These are phyloP conservation scores for Metarhizium anisopliae DNA, from an alignment of 2,329 filamentous ascomycete genomes.

Conservation along the genomic window DNA sequence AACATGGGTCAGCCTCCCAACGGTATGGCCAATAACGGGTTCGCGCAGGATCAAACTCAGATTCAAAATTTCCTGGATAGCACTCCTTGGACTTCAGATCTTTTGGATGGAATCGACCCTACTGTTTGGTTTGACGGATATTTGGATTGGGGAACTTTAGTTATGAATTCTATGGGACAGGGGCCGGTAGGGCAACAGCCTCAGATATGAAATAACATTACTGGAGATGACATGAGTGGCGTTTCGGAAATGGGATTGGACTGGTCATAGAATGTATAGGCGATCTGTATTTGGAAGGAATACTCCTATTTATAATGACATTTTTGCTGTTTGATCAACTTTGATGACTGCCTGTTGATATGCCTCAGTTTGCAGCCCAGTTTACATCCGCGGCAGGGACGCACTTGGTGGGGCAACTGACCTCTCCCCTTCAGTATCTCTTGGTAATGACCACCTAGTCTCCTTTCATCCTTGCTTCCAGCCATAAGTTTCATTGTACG, in stretches of 20 bases:
- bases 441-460: background rate
- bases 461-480: background rate
- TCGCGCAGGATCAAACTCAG: constrained; percentile 15
- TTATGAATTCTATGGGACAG: constrained; percentile 21
- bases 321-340: background rate
- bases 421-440: background rate
- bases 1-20: background rate
- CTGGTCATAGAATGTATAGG: background rate
- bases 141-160: constrained; percentile 23
- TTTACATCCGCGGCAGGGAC: background rate
- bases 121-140: constrained; percentile 26
- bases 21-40: constrained; percentile 6
- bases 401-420: background rate
- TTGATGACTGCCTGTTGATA: background rate
- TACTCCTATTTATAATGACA: background rate
- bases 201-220: background rate
- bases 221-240: background rate
- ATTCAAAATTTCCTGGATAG: constrained; percentile 17
- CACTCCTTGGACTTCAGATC: constrained; percentile 21
- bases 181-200: constrained; percentile 11
- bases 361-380: background rate
- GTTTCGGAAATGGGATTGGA: background rate
- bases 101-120: constrained; percentile 24
- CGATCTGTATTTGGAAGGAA: background rate
- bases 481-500: background rate